Evolutionary conservation across 1,284 basidiomycete species (phyloP).

Genomic region (Austropuccinia psidii): DNA sequence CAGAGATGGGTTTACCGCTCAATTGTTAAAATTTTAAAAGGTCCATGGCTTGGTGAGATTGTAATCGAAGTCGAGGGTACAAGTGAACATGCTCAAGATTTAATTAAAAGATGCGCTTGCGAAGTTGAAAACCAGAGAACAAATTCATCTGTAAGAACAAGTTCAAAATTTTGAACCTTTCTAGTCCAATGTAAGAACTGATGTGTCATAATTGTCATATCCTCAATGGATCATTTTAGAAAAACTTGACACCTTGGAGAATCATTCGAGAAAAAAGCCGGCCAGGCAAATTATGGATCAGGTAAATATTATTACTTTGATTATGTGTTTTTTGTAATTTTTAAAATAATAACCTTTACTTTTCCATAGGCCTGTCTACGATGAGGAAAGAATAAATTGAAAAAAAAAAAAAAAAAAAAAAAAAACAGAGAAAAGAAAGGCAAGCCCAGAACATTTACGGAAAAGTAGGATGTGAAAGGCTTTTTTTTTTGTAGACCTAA

Average conservation of each 20-base stretch:
- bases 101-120: conserved; percentile 39
- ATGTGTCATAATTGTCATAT: no score
- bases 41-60: conserved; percentile 40
- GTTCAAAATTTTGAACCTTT: no score
- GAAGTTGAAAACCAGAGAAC: no score
- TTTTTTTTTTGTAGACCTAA: no score
- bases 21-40: conserved; percentile 40
- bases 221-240: background rate
- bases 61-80: conserved; percentile 44
- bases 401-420: no score
- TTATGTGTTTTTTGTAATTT: background rate
- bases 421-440: no score
- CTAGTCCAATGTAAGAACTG: no score
- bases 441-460: no score
- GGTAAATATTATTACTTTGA: background rate
- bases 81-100: conserved; percentile 42
- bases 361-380: background rate
- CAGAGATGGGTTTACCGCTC: conserved; percentile 49
- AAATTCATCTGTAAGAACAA: no score
- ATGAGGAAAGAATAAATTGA: conserved; percentile 13
- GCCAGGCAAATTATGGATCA: conserved; percentile 29
- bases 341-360: background rate
- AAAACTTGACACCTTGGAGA: conserved; percentile 23
- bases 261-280: conserved; percentile 32
- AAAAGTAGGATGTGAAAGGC: no score